Percentiles rank a stretch among this genome's conserved stretches.
These are phyloP conservation scores for Colletotrichum sp. DNA, from an alignment of 2,329 filamentous ascomycete genomes.

Conservation along the genomic window DNA sequence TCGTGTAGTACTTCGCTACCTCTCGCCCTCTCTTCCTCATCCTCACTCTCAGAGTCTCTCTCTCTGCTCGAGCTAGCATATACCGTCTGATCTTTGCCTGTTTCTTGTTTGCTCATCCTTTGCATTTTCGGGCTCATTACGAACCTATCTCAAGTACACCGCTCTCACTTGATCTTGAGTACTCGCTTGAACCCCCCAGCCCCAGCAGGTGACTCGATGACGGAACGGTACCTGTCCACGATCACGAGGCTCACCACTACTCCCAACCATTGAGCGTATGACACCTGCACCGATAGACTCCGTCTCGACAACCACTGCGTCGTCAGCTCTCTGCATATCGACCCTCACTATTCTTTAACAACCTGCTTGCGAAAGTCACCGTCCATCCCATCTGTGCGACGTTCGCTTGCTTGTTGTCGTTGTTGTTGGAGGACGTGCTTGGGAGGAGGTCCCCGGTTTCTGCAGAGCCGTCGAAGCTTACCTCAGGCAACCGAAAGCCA, in stretches of 20 bases:
- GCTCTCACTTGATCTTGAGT: neutral
- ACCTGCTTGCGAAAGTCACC: neutral
- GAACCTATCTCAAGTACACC: neutral
- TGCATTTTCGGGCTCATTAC: neutral
- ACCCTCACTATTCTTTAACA: neutral
- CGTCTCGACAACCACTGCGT: neutral
- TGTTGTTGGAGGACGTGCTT: neutral
- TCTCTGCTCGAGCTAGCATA: neutral
- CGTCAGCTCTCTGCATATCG: neutral
- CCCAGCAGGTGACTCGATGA: slow-evolving; percentile 19
- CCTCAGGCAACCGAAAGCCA: slow-evolving; percentile 12
- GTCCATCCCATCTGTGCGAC: neutral
- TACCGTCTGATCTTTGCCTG: slow-evolving; percentile 17
- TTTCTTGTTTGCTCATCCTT: neutral
- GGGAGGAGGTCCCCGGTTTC: neutral
- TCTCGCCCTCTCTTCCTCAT: neutral
- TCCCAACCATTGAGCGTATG: slow-evolving; percentile 15
- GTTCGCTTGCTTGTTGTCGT: neutral
- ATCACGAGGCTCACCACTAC: slow-evolving; percentile 16
- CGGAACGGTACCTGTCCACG: slow-evolving; percentile 13
- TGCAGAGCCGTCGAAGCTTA: neutral
- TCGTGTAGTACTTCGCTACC: neutral
- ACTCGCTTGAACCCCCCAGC: neutral
- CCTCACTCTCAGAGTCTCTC: neutral
- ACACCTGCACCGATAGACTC: slow-evolving; percentile 1